Evolutionary conservation across 106 monocot species (phyloP), one percentile per base, ranked within the genome.

Genomic region (Dioscorea alata): DNA sequence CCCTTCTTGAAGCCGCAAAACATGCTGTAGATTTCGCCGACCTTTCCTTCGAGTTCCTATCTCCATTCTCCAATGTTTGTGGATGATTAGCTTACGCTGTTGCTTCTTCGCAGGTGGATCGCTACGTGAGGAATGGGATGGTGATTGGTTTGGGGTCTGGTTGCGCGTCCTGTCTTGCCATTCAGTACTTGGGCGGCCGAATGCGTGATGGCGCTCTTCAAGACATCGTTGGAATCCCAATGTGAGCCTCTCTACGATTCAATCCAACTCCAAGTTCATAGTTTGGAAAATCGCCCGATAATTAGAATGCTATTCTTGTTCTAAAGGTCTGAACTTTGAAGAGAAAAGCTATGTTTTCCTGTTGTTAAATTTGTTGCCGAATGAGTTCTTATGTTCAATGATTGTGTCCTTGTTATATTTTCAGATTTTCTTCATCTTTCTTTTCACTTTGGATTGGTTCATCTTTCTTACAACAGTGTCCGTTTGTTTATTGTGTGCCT

Each of bases 131-230:
- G 60, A 85, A 70, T 59, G 85, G 85, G 14, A 92, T 92, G 88
- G 78, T 88, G 69, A 73, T 92, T 15, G 92, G 92, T 34, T 72
- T 92, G 48, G 92, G 92, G 28, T 70, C 82, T 19, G 88, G 92
- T 4, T 33, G 49, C 35, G 88, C 85, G 25, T 88, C 92, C 18
- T 64, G 60, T 2, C 62, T 92, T 63, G 85, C 80, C 0, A 88
- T 92, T 25, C 62, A 81, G 52, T 69, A 92, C 50, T 28, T 92
- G 63, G 92, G 88, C 35, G 69, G 57, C 18, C 73, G 66, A 4
- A 23, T 92, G 25, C 65, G 75, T 25, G 71, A 74, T 18, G 85
- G 85, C 13, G 50, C 73, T 75, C 73, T 92, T n/a, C 74, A 63
- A 5, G 68, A 79, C 51, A 67, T 92, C 54, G 69, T 81, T 7